Evolutionary conservation across 1,139 yeast genomes (phyloP), one percentile per base, ranked within the genome.

Genomic region (Suhomyces ambrosiae): DNA sequence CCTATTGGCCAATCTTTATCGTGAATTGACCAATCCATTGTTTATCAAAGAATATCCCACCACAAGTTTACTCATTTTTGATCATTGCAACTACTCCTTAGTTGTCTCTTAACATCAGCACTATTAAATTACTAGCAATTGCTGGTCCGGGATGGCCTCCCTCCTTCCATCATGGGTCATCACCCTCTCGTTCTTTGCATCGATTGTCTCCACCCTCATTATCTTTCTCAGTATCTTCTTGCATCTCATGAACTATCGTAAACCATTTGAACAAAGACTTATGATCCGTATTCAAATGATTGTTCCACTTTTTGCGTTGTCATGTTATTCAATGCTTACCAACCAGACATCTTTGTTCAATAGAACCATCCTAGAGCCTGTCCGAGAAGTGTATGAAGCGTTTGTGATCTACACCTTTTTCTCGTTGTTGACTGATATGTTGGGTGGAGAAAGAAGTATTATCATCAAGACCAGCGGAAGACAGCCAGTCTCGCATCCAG

Each of bases 321-420:
- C 79, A 13, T 77, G 84, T 71, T 65, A 79, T 58, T 52, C 65
- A 12, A 65, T 78, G 71, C 58, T 85, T 37, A 56, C 74, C 32
- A 63, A 76, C 45, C 72, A 73, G 37, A 45, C 60, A 10, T 57
- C 71, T 3, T 32, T 49, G 5, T 42, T 63, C 8, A 60, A 71
- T 15, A 72, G 78, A 23, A 63, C 65, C 34, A 55, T 83, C 16
- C 52, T 90, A 8, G 95, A 84, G 46, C 96, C 97, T 0, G 52
- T 86, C 1, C 70, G 95, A 37, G 98, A 92, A 55, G 80, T 90
- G 1, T 92, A 92, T 60, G 99, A 94, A 61, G 96, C 97, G 0
- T 87, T 94, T 62, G 97, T 90, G 30, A 86, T 92, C 29, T 94
- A 92, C 59, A 89, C 97, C 3, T 92, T 92, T 60, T 90, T 87